These are phyloP conservation scores for Hyphodiscus hymeniophilus DNA, from an alignment of 495 filamentous ascomycete species.

Conservation along the genomic window DNA sequence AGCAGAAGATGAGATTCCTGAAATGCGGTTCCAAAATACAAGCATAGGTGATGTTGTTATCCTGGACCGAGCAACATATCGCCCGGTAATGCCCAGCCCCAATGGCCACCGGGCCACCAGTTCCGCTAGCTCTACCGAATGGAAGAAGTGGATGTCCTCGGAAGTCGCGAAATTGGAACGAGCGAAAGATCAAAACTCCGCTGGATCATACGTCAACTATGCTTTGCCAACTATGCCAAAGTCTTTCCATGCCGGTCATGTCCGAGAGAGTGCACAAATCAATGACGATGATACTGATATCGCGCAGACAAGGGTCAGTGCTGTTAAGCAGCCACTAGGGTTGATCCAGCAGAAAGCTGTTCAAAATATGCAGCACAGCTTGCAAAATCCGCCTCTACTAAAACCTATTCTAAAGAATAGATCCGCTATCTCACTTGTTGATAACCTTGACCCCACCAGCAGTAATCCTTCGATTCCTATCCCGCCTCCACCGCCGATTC, in stretches of 20 bases:
- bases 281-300: conserved; percentile 37
- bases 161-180: conserved; percentile 41
- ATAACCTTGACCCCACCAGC: conserved; percentile 10
- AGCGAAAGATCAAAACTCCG: conserved; percentile 15
- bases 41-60: conserved; percentile 38
- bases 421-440: conserved; percentile 14
- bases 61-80: conserved; percentile 31
- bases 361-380: conserved; percentile 6
- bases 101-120: conserved; percentile 28
- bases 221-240: conserved; percentile 31
- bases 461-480: background rate
- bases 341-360: conserved; percentile 9
- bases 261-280: conserved; percentile 54
- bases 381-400: background rate
- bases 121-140: conserved; percentile 39
- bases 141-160: conserved; percentile 45
- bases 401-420: conserved; percentile 19
- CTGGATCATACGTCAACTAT: conserved; percentile 26
- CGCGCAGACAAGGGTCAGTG: background rate
- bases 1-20: conserved; percentile 3
- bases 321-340: conserved; percentile 17
- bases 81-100: conserved; percentile 9
- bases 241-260: conserved; percentile 33
- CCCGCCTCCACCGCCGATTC: conserved; percentile 18
- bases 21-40: conserved; percentile 17